phyloP scores from a whole-genome alignment of 2,329 filamentous ascomycete species.

The Colletotrichum lupini region DNA sequence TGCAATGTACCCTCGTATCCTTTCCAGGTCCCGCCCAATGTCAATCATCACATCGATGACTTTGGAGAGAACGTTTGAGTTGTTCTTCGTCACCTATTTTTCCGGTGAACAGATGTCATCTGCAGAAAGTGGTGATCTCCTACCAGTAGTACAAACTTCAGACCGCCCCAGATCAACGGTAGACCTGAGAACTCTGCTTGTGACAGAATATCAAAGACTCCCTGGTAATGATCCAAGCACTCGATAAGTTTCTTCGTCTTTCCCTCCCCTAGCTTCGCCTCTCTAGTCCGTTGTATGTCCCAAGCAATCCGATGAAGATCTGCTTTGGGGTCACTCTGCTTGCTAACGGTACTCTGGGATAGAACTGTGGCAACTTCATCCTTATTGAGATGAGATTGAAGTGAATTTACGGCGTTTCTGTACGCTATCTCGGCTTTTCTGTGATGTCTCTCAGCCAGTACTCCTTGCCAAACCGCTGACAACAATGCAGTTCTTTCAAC shows the following conservation, averaged over 20 bases:
- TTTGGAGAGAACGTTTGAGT: conserved; percentile 37
- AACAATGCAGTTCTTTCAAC: background rate
- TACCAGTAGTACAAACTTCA: conserved; percentile 36
- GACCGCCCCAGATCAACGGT: conserved; percentile 41
- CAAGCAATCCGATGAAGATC: conserved; percentile 37
- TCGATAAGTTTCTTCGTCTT: conserved; percentile 39
- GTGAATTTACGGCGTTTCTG: conserved; percentile 36
- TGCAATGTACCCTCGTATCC: conserved; percentile 38
- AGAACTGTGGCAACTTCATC: conserved; percentile 36
- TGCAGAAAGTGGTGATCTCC: too few species aligned
- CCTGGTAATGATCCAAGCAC: conserved; percentile 39
- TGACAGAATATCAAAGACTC: conserved; percentile 42
- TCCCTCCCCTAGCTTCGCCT: conserved; percentile 28
- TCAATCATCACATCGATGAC: conserved; percentile 41
- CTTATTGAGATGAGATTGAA: conserved; percentile 37
- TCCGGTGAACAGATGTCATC: background rate
- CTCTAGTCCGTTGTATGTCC: conserved; percentile 29
- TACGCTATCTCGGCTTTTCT: conserved; percentile 37
- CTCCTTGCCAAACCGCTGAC: background rate
- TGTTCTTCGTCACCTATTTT: conserved; percentile 40
- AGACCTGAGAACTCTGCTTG: conserved; percentile 41
- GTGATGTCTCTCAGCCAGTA: conserved; percentile 14
- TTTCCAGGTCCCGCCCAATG: conserved; percentile 40
- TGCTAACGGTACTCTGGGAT: conserved; percentile 19
- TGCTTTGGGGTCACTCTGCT: conserved; percentile 25